Conservation (phyloP, 257 asterid species). For the Rauvolfia tetraphylla region DNA sequence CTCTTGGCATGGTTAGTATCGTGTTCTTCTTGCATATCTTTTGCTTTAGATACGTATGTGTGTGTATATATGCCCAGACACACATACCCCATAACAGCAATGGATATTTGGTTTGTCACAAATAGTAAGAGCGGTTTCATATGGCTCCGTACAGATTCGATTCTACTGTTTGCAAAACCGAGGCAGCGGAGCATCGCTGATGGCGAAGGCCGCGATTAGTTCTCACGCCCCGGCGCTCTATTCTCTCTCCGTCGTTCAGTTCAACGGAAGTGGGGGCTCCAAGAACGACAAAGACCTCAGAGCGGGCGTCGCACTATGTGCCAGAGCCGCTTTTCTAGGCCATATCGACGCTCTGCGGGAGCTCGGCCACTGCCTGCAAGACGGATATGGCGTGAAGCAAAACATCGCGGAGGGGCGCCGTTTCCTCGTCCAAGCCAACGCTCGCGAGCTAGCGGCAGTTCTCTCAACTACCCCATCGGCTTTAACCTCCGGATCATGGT, state of each 20-base stretch:
- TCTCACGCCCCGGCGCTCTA: constrained; percentile 83
- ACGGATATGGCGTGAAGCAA: constrained; percentile 84
- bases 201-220: constrained; percentile 91
- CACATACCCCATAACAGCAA: no score
- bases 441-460: constrained; percentile 77
- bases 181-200: constrained; percentile 73
- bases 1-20: constrained; percentile 75
- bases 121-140: constrained; percentile 16
- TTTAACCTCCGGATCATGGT: constrained; percentile 55
- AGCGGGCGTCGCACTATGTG: constrained; percentile 83
- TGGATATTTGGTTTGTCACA: not conserved
- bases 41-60: not conserved
- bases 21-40: not conserved
- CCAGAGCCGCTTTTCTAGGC: constrained; percentile 80
- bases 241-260: constrained; percentile 77
- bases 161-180: constrained; percentile 78
- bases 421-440: constrained; percentile 76
- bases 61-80: not conserved
- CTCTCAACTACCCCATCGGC: constrained; percentile 37
- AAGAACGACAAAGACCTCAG: constrained; percentile 75
- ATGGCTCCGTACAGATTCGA: constrained; percentile 51
- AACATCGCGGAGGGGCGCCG: constrained; percentile 81
- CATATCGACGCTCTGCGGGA: constrained; percentile 89
- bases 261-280: constrained; percentile 92
- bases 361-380: constrained; percentile 98